These are phyloP conservation scores for Yamadazyma songkhlaensis DNA, from an alignment of 1,139 yeast genomes.

Conservation along the genomic window DNA sequence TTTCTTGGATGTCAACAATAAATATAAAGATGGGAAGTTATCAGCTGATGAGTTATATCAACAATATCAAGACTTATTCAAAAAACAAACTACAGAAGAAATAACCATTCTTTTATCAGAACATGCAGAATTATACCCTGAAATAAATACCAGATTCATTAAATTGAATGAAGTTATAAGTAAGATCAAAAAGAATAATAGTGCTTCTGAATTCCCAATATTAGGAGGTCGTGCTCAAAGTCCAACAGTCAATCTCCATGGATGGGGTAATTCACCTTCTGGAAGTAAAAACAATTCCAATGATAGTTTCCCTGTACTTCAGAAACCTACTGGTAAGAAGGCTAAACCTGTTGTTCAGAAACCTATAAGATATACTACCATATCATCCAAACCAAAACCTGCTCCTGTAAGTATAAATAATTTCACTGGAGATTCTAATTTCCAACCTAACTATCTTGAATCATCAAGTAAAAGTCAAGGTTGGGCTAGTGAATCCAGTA, in stretches of 20 bases:
- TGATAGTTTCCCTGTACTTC: conserved; percentile 54
- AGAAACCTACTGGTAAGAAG: conserved; percentile 30
- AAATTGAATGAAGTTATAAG: conserved; percentile 24
- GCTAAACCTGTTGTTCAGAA: conserved; percentile 17
- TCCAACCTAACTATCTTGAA: conserved; percentile 32
- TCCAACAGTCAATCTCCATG: conserved; percentile 19
- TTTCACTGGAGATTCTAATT: conserved; percentile 19
- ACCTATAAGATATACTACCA: conserved; percentile 43
- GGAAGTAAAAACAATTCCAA: conserved; percentile 16
- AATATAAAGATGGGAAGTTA: conserved; percentile 46
- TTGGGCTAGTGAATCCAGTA: neutral
- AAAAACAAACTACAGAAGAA: conserved; percentile 40
- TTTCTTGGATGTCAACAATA: conserved; percentile 50
- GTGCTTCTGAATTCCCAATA: conserved; percentile 27
- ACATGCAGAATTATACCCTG: conserved; percentile 52
- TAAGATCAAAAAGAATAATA: conserved; percentile 16
- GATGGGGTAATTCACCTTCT: conserved; percentile 26
- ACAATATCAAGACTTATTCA: conserved; percentile 55
- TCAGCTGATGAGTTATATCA: conserved; percentile 48
- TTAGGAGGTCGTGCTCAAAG: conserved; percentile 24
- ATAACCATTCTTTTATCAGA: conserved; percentile 54
- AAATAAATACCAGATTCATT: conserved; percentile 25
- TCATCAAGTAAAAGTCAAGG: conserved; percentile 9
- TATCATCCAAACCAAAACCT: conserved; percentile 21
- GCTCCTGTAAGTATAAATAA: conserved; percentile 10